These are phyloP conservation scores for Yamadazyma atlantica DNA, from an alignment of 1,139 yeast species.

Conservation along the genomic window DNA sequence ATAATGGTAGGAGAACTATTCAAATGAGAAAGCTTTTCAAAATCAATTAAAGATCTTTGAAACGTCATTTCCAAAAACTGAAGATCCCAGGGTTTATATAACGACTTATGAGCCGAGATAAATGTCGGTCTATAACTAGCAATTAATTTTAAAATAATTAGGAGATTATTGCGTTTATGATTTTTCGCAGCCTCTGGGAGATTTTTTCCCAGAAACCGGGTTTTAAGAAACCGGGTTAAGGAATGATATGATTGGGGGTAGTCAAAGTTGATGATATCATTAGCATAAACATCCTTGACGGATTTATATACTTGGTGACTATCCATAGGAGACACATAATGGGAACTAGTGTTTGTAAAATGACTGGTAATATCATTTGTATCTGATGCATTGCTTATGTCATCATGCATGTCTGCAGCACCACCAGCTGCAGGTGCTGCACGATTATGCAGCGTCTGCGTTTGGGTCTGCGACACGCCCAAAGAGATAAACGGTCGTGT, in stretches of 20 bases:
- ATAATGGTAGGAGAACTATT: constrained; percentile 69
- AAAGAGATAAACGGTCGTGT: constrained; percentile 45
- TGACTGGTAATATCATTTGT: constrained; percentile 14
- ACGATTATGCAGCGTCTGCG: no score
- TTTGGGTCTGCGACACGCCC: constrained; percentile 23
- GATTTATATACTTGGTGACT: constrained; percentile 61
- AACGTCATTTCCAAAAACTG: constrained; percentile 67
- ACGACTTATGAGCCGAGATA: constrained; percentile 67
- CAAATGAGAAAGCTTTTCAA: constrained; percentile 57
- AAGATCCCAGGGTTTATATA: constrained; percentile 62
- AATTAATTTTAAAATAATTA: constrained; percentile 61
- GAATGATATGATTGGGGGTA: constrained; percentile 70
- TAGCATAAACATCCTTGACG: constrained; percentile 64
- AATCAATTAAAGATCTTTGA: constrained; percentile 66
- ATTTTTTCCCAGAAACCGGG: constrained; percentile 47
- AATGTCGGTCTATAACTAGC: constrained; percentile 73
- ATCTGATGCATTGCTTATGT: no score
- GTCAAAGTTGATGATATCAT: constrained; percentile 56
- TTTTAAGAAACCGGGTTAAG: constrained; percentile 53
- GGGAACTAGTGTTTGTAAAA: constrained; percentile 9
- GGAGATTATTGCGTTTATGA: constrained; percentile 44
- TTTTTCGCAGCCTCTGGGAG: constrained; percentile 29
- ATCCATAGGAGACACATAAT: constrained; percentile 54
- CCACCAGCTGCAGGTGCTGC: no score
- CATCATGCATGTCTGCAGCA: no score